Evolutionary conservation across 352 stramenopile genomes (phyloP).

Genomic region (Phytophthora constricta): DNA sequence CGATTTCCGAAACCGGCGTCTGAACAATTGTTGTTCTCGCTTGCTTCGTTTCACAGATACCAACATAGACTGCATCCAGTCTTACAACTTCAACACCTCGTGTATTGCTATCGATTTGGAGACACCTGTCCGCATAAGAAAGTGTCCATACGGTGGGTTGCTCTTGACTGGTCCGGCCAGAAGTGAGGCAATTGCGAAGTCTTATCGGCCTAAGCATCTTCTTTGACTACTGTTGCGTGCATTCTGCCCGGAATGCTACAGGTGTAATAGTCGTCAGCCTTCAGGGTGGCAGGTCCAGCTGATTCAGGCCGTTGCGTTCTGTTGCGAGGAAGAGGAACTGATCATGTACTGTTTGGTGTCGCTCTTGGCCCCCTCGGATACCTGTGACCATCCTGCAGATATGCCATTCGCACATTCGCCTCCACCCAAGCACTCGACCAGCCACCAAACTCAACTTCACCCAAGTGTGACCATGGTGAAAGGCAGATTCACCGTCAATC

Average conservation of each 20-base stretch:
- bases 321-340: background rate
- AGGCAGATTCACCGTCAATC: slow-evolving; percentile 38
- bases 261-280: no score
- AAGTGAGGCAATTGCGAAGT: slow-evolving; percentile 15
- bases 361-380: background rate
- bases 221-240: no score
- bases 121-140: background rate
- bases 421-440: slow-evolving; percentile 10
- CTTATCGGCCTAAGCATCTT: slow-evolving; percentile 6
- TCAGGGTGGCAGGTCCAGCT: background rate
- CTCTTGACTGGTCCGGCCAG: slow-evolving; percentile 1
- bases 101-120: background rate
- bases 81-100: no score
- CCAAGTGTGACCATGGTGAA: slow-evolving; percentile 26
- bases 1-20: no score
- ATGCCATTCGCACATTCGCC: slow-evolving; percentile 24
- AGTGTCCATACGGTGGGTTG: background rate
- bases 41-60: no score
- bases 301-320: background rate
- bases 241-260: slow-evolving; percentile 7
- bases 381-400: background rate
- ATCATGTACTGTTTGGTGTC: background rate
- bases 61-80: no score
- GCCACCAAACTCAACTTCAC: background rate
- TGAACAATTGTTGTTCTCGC: no score